A percentile compares a stretch with the other conserved stretches of the same genome.
Evolutionary conservation across 352 stramenopile genomes (phyloP).

Genomic region (Globisporangium iwayamae): DNA sequence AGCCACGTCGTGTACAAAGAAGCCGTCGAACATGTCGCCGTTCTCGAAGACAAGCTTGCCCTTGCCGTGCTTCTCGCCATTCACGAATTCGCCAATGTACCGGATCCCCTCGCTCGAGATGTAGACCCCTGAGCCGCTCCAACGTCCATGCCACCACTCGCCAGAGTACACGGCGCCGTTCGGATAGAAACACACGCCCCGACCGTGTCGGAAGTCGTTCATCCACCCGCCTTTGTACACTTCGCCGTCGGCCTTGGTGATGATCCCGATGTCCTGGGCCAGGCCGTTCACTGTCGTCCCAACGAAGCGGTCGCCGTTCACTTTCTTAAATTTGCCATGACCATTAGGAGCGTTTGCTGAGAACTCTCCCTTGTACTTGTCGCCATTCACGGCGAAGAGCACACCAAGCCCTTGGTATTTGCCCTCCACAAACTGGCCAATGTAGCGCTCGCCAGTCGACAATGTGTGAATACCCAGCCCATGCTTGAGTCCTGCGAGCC

Average conservation of each 20-base stretch:
- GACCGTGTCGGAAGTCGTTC: constrained; percentile 54
- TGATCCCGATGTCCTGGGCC: constrained; percentile 71
- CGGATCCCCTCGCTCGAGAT: constrained; percentile 63
- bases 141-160: constrained; percentile 59
- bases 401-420: constrained; percentile 74
- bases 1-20: constrained; percentile 48
- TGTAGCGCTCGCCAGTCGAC: constrained; percentile 79
- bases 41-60: constrained; percentile 75
- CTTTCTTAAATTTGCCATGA: constrained; percentile 60
- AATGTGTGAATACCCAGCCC: constrained; percentile 77
- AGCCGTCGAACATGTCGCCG: constrained; percentile 70
- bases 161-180: constrained; percentile 77
- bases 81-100: constrained; percentile 61
- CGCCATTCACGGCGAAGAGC: constrained; percentile 62
- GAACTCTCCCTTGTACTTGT: constrained; percentile 82
- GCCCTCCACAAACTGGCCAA: constrained; percentile 78
- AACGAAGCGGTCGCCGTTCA: constrained; percentile 65
- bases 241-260: constrained; percentile 80
- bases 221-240: constrained; percentile 87
- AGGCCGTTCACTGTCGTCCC: constrained; percentile 59
- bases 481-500: constrained; percentile 70
- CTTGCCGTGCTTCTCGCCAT: constrained; percentile 56
- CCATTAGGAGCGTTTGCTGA: constrained; percentile 37
- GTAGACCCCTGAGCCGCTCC: constrained; percentile 57
- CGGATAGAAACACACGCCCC: constrained; percentile 68